phyloP scores from a whole-genome alignment of 768 basidiomycete species.

The Hericium erinaceus region DNA sequence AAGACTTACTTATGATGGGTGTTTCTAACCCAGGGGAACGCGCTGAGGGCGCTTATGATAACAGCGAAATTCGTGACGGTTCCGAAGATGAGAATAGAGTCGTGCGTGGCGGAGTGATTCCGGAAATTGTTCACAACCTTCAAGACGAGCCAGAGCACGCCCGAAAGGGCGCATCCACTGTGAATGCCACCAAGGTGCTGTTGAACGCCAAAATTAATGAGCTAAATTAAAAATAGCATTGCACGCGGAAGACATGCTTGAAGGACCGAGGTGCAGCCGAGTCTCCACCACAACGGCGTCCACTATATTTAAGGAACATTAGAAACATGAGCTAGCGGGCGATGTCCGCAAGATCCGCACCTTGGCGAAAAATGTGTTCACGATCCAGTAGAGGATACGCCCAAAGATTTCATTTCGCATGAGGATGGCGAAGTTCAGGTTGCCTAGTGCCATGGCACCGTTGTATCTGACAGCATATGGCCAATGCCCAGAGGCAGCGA shows the following conservation, averaged over 20 bases:
- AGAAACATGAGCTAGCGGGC: background rate
- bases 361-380: constrained; percentile 75
- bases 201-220: constrained; percentile 6
- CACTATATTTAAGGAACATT: constrained; percentile 32
- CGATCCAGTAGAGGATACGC: constrained; percentile 58
- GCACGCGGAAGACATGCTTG: constrained; percentile 31
- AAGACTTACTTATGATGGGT: constrained; percentile 32
- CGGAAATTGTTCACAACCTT: constrained; percentile 28
- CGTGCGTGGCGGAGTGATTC: constrained; percentile 25
- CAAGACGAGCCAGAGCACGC: constrained; percentile 28
- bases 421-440: constrained; percentile 61
- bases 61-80: constrained; percentile 32
- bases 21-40: constrained; percentile 35
- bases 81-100: constrained; percentile 28
- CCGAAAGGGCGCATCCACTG: constrained; percentile 32
- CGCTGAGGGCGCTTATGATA: constrained; percentile 27
- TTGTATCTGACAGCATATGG: constrained; percentile 56
- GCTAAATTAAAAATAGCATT: constrained; percentile 2
- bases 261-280: constrained; percentile 64
- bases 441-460: constrained; percentile 67
- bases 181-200: constrained; percentile 38
- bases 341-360: constrained; percentile 21
- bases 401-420: constrained; percentile 80
- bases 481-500: constrained; percentile 59
- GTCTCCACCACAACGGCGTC: constrained; percentile 63